A percentile compares a stretch with the other conserved stretches of the same genome.
These are phyloP conservation scores for Podosphaera aphanis DNA, from an alignment of 2,329 filamentous ascomycete genomes.

Conservation along the genomic window DNA sequence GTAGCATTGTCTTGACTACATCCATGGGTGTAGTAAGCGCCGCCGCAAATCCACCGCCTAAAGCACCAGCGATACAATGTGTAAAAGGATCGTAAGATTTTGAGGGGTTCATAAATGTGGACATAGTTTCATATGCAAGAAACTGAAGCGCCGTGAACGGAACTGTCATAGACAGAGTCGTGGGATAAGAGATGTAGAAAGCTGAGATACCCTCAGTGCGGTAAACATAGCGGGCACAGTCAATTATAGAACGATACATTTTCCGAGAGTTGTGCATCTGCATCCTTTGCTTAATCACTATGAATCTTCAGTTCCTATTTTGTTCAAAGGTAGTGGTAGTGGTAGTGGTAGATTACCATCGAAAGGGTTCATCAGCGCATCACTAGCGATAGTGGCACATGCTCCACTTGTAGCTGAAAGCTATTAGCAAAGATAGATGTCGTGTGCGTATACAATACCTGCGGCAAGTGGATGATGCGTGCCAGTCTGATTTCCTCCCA, in stretches of 20 bases:
- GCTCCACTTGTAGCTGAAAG: slow-evolving; percentile 66
- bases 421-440: slow-evolving; percentile 16
- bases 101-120: slow-evolving; percentile 71
- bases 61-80: slow-evolving; percentile 75
- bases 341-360: slow-evolving; percentile 45
- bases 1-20: slow-evolving; percentile 91
- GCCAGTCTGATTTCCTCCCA: slow-evolving; percentile 73
- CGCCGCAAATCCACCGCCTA: slow-evolving; percentile 82
- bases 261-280: slow-evolving; percentile 83
- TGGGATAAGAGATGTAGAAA: slow-evolving; percentile 97
- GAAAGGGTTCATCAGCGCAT: slow-evolving; percentile 98
- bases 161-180: slow-evolving; percentile 93
- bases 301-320: slow-evolving; percentile 6
- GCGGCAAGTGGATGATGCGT: slow-evolving; percentile 84
- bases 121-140: slow-evolving; percentile 90
- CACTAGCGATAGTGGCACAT: slow-evolving; percentile 84
- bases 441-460: slow-evolving; percentile 29
- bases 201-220: slow-evolving; percentile 66
- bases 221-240: slow-evolving; percentile 79
- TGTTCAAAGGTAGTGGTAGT: too few relatives aligned
- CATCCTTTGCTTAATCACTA: slow-evolving; percentile 99
- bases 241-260: slow-evolving; percentile 61
- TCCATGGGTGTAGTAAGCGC: slow-evolving; percentile 90
- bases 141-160: slow-evolving; percentile 95
- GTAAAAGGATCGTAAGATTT: slow-evolving; percentile 79